Evolutionary conservation across 1,284 basidiomycete species (phyloP).

Genomic region (Sporisorium iseilematis-ciliati): DNA sequence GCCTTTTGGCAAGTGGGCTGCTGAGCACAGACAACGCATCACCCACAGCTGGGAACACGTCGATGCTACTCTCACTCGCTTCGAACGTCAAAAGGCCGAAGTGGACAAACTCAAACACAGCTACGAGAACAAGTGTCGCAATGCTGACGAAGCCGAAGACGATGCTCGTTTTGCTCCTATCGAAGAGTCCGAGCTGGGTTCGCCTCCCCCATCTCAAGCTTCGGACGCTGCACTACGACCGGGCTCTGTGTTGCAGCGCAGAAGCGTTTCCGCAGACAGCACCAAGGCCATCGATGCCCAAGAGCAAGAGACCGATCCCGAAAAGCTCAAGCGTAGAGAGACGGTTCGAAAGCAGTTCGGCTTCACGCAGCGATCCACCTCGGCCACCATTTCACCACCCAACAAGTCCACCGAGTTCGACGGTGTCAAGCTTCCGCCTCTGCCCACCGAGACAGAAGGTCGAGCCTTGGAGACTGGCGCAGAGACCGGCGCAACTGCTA

Average conservation of each 20-base stretch:
- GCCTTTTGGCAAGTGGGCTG: constrained; percentile 64
- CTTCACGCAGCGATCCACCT: constrained; percentile 52
- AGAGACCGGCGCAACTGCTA: constrained; percentile 2
- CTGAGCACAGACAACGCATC: constrained; percentile 55
- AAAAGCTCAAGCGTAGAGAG: constrained; percentile 62
- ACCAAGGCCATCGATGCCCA: constrained; percentile 10
- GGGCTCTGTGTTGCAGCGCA: constrained; percentile 11
- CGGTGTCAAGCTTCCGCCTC: constrained; percentile 44
- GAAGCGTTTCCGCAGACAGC: constrained; percentile 36
- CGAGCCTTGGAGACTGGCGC: constrained; percentile 14
- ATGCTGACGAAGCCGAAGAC: constrained; percentile 68
- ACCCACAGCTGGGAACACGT: constrained; percentile 61
- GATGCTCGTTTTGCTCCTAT: constrained; percentile 65
- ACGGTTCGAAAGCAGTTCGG: constrained; percentile 68
- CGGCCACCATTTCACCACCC: constrained; percentile 18
- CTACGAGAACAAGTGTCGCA: constrained; percentile 66
- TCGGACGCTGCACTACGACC: constrained; percentile 17
- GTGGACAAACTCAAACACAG: constrained; percentile 55
- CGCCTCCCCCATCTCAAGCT: constrained; percentile 14
- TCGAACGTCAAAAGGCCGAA: constrained; percentile 60
- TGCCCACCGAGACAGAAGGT: constrained; percentile 49
- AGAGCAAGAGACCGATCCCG: constrained; percentile 41
- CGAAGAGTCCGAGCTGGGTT: constrained; percentile 26
- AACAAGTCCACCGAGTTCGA: constrained; percentile 29
- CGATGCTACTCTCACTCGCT: constrained; percentile 51